Conservation (phyloP, 441 rosid species). For the Macaranga tanarius region DNA sequence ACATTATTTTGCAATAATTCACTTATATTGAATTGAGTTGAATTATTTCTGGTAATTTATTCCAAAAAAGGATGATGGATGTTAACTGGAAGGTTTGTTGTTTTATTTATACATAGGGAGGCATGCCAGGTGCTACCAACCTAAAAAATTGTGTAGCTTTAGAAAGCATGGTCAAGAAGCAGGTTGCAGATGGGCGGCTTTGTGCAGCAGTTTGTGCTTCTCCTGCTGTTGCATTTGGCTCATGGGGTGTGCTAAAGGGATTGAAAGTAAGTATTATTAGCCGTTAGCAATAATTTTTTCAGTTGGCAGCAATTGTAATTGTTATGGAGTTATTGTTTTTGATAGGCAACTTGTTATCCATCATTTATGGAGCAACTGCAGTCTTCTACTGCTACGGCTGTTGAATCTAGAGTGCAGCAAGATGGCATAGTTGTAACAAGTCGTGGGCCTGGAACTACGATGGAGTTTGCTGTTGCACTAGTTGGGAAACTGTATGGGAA, state of each 20-base stretch:
- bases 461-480: conserved; percentile 77
- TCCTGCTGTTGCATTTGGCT: conserved; percentile 81
- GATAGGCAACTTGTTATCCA: conserved; percentile 85
- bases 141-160: conserved; percentile 61
- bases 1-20: too few species aligned
- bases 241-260: conserved; percentile 88
- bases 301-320: not conserved
- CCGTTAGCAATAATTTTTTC: not conserved
- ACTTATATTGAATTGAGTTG: too few species aligned
- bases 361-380: conserved; percentile 78
- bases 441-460: conserved; percentile 91
- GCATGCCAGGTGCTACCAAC: conserved; percentile 79
- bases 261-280: conserved; percentile 42
- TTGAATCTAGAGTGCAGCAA: conserved; percentile 77
- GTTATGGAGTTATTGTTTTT: not conserved
- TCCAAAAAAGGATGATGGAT: not conserved
- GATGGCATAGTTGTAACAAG: conserved; percentile 81
- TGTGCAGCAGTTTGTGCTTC: conserved; percentile 91
- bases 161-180: conserved; percentile 73
- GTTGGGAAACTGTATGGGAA: conserved; percentile 75
- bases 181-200: conserved; percentile 66
- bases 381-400: conserved; percentile 62
- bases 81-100: not conserved
- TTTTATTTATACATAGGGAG: conserved; percentile 52
- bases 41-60: not conserved